Evolutionary conservation across 768 basidiomycete species (phyloP).

Genomic region (Suillus subaureus): DNA sequence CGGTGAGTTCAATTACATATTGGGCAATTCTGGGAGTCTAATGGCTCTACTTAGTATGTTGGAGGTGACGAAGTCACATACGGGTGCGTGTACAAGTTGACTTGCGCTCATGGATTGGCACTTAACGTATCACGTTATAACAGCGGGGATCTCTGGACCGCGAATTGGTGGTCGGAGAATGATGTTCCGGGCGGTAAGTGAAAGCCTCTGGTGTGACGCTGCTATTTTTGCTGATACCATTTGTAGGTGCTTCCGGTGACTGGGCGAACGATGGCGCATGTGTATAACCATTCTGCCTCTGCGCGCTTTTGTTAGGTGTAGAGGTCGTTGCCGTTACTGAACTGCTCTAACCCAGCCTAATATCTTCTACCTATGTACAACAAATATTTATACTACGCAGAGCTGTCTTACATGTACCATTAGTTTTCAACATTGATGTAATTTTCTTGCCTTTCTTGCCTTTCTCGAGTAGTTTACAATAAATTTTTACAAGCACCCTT

Average conservation of each 20-base stretch:
- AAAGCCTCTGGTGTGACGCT: constrained; percentile 12
- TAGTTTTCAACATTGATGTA: background rate
- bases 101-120: too few relatives aligned
- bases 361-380: background rate
- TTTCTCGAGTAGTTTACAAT: background rate
- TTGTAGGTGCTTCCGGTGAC: constrained; percentile 23
- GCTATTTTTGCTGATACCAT: background rate
- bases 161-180: constrained; percentile 49
- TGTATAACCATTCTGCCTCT: background rate
- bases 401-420: background rate
- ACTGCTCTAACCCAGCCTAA: background rate
- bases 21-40: background rate
- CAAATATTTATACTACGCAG: background rate
- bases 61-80: constrained; percentile 44
- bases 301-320: background rate
- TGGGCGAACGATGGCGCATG: constrained; percentile 41
- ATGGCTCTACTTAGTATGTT: constrained; percentile 37
- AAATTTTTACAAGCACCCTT: background rate
- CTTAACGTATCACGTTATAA: background rate
- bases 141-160: constrained; percentile 53
- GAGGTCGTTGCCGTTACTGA: background rate
- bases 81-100: constrained; percentile 30
- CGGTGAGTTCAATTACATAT: constrained; percentile 34
- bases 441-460: background rate
- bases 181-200: constrained; percentile 39